phyloP scores from a whole-genome alignment of 2,329 filamentous ascomycete species.

The Fusarium continuum region DNA sequence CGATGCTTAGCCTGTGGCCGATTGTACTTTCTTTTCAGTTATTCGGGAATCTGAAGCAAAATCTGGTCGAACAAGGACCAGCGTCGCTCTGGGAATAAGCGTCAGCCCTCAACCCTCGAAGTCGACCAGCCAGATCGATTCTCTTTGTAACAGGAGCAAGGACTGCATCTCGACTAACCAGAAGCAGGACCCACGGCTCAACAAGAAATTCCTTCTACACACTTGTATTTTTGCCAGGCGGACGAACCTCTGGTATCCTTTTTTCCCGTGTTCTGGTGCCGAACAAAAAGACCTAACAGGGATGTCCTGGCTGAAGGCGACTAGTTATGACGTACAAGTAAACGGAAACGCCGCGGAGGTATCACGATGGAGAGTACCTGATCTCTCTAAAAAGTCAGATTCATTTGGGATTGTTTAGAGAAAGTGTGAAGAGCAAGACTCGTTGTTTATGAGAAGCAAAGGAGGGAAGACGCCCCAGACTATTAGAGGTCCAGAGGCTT shows the following conservation, averaged over 20 bases:
- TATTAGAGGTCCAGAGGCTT: conserved; percentile 4
- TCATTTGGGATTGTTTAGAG: background rate
- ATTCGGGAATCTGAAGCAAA: conserved; percentile 11
- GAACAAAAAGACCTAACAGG: conserved; percentile 8
- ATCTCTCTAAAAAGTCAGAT: background rate
- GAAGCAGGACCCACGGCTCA: conserved; percentile 9
- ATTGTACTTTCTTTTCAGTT: conserved; percentile 10
- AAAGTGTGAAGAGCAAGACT: background rate
- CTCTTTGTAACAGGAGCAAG: conserved; percentile 1
- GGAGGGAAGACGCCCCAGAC: background rate
- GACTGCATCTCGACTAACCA: conserved; percentile 5
- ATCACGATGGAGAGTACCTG: background rate
- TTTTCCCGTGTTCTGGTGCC: background rate
- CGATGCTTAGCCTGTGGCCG: background rate
- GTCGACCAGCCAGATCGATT: background rate
- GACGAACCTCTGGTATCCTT: no score
- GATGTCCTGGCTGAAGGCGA: conserved; percentile 15
- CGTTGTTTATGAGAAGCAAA: conserved; percentile 8
- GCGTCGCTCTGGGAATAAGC: conserved; percentile 9
- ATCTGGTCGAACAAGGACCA: conserved; percentile 22
- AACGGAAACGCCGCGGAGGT: conserved; percentile 10
- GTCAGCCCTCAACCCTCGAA: conserved; percentile 5
- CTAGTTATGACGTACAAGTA: conserved; percentile 25
- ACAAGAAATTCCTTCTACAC: background rate
- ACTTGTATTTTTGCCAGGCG: no score